Conservation (phyloP, 257 asterid species). For the Asclepias syriaca region DNA sequence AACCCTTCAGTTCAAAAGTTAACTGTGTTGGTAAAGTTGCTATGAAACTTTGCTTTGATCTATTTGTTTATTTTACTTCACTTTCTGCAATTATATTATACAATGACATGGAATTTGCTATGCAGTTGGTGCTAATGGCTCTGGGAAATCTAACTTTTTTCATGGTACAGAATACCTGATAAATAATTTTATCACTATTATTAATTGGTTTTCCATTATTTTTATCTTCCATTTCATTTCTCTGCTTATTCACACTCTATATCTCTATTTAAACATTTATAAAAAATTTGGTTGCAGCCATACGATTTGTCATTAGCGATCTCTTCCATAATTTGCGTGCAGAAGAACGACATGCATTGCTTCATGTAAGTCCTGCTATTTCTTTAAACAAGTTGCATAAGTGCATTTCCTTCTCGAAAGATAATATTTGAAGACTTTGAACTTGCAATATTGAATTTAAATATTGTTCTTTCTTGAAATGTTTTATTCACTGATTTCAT, state of each 20-base stretch:
- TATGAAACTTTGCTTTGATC: background rate
- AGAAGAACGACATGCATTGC: slow-evolving; percentile 88
- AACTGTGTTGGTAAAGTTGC: slow-evolving; percentile 79
- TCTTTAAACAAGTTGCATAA: background rate
- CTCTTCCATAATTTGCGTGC: slow-evolving; percentile 89
- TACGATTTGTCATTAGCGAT: slow-evolving; percentile 91
- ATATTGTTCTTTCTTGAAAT: background rate
- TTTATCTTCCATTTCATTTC: background rate
- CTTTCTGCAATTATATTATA: background rate
- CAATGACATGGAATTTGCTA: slow-evolving; percentile 7
- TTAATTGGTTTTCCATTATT: background rate
- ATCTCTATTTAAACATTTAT: background rate
- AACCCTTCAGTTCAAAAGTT: slow-evolving; percentile 85
- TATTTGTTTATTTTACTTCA: background rate
- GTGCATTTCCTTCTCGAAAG: slow-evolving; percentile 4
- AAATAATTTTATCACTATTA: slow-evolving; percentile 3
- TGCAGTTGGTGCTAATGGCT: slow-evolving; percentile 99
- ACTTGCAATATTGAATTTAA: background rate
- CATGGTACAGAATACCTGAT: slow-evolving; percentile 47
- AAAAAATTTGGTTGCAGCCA: slow-evolving; percentile 45
- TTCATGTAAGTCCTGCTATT: slow-evolving; percentile 61
- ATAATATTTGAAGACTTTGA: background rate
- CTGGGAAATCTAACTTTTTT: slow-evolving; percentile 96
- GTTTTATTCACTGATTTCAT: slow-evolving; percentile 22
- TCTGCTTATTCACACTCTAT: background rate